phyloP scores from a whole-genome alignment of 371 early-diverging fungal genomes.

The Quaeritorhiza haematococci region DNA sequence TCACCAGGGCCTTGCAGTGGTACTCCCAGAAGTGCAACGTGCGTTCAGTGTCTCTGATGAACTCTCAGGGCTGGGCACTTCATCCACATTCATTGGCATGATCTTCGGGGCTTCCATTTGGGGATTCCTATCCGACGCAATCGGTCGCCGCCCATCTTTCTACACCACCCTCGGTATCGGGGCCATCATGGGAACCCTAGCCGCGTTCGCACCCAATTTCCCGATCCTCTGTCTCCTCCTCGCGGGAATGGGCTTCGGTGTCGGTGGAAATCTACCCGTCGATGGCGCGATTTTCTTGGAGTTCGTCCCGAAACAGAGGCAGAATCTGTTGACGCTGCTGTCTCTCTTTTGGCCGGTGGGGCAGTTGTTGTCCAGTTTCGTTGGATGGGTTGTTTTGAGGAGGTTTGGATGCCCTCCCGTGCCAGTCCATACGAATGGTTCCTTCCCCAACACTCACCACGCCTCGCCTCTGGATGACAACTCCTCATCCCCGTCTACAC shows the following conservation, averaged over 20 bases:
- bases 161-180: conserved; percentile 70
- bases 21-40: conserved; percentile 65
- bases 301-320: conserved; percentile 71
- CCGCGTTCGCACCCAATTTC: conserved; percentile 66
- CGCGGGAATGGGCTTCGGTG: conserved; percentile 72
- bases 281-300: conserved; percentile 68
- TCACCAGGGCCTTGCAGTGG: conserved; percentile 61
- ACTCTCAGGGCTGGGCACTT: background rate
- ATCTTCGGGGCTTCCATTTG: conserved; percentile 79
- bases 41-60: conserved; percentile 13
- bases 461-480: conserved; percentile 5
- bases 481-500: conserved; percentile 2
- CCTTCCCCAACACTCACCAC: conserved; percentile 2
- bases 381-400: conserved; percentile 62
- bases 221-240: conserved; percentile 56
- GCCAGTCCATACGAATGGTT: conserved; percentile 1
- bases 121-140: conserved; percentile 72
- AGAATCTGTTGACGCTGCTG: conserved; percentile 74
- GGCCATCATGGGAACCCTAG: conserved; percentile 61
- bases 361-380: conserved; percentile 65
- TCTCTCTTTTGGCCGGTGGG: conserved; percentile 83
- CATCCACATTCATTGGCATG: conserved; percentile 69
- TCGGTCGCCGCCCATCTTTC: conserved; percentile 74
- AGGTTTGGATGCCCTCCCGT: conserved; percentile 51
- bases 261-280: conserved; percentile 90